Conservation (phyloP, 495 filamentous ascomycete genomes). For the Copromyces sp. region DNA sequence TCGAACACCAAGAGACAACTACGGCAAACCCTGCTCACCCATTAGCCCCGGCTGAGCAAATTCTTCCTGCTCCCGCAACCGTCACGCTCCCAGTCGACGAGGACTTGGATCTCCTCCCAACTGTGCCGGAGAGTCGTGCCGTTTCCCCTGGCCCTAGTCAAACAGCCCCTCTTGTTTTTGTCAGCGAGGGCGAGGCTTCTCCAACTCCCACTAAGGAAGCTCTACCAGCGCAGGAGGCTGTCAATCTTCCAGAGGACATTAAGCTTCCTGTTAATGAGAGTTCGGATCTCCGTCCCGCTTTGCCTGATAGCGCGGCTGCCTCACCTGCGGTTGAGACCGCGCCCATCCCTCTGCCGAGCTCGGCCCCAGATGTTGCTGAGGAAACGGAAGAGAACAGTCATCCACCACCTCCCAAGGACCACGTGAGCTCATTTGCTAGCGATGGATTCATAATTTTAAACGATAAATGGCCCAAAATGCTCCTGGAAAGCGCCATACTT, state of each 20-base stretch:
- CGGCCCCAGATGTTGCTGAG: no score
- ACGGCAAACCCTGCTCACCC: neutral
- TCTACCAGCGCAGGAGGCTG: neutral
- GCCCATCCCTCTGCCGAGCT: neutral
- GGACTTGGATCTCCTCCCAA: neutral
- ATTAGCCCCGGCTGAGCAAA: neutral
- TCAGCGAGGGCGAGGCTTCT: neutral
- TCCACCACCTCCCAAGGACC: neutral
- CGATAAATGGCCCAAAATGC: neutral
- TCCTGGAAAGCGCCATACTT: neutral
- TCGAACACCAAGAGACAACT: neutral
- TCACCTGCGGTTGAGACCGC: conserved; percentile 8
- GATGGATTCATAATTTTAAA: neutral
- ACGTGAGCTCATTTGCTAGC: neutral
- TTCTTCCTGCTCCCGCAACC: neutral
- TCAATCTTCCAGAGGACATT: neutral
- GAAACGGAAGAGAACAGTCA: neutral
- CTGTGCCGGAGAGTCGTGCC: neutral
- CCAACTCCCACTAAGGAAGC: neutral
- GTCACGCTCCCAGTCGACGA: neutral
- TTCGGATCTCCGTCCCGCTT: neutral
- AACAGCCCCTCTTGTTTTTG: neutral
- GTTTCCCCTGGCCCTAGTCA: neutral
- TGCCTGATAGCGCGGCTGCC: neutral
- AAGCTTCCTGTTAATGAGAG: neutral